Evolutionary conservation across 352 stramenopile species (phyloP).

Genomic region (Phytopythium helicoides): DNA sequence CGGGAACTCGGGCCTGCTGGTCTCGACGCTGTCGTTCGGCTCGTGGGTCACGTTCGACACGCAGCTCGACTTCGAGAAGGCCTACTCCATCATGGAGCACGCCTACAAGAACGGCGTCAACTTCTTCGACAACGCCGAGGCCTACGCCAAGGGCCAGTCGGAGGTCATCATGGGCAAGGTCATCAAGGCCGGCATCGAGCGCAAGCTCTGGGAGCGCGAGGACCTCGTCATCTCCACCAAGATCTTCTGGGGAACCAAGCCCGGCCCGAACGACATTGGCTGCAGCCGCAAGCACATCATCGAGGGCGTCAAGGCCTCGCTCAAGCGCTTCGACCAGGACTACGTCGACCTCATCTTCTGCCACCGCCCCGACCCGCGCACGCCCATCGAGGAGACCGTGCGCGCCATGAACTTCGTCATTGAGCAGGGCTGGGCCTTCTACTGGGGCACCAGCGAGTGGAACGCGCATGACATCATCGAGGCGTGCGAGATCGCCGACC

Average conservation of each 20-base stretch:
- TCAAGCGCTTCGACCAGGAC: constrained; percentile 37
- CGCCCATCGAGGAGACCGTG: constrained; percentile 53
- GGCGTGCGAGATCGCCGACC: constrained; percentile 39
- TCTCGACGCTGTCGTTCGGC: constrained; percentile 48
- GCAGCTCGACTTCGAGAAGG: constrained; percentile 42
- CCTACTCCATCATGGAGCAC: constrained; percentile 47
- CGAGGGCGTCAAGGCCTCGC: constrained; percentile 33
- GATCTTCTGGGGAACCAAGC: constrained; percentile 45
- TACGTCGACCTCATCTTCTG: constrained; percentile 60
- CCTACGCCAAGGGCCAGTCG: constrained; percentile 40
- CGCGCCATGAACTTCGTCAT: constrained; percentile 66
- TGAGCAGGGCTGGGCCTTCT: constrained; percentile 35
- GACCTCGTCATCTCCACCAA: constrained; percentile 67
- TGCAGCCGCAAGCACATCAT: constrained; percentile 38
- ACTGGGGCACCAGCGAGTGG: constrained; percentile 82
- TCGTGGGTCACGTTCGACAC: constrained; percentile 36
- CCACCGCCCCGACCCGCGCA: constrained; percentile 42
- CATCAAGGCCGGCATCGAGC: constrained; percentile 31
- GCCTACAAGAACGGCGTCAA: constrained; percentile 61
- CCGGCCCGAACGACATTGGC: constrained; percentile 22
- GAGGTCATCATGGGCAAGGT: constrained; percentile 54
- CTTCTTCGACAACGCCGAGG: constrained; percentile 64
- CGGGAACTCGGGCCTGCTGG: constrained; percentile 40
- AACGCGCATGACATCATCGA: constrained; percentile 63
- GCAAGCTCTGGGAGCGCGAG: constrained; percentile 37